These are phyloP conservation scores for Leishmania amazonensis DNA, from an alignment of 208 protist species.

Conservation along the genomic window DNA sequence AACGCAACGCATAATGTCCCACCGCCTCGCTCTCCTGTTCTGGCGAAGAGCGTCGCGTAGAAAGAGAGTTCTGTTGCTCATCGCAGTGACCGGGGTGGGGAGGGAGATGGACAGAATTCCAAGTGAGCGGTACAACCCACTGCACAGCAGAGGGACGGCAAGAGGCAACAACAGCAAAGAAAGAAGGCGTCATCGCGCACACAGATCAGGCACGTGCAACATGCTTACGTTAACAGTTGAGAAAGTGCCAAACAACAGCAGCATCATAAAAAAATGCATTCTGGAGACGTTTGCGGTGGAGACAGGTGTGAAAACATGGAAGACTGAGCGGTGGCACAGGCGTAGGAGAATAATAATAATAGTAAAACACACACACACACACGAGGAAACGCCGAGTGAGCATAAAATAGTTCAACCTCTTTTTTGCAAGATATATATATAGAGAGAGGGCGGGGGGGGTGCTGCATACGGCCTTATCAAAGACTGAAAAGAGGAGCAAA, in stretches of 20 bases:
- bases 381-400: background rate
- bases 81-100: background rate
- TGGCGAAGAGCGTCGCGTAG: background rate
- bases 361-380: background rate
- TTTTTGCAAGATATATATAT: background rate
- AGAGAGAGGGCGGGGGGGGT: background rate
- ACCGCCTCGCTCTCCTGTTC: background rate
- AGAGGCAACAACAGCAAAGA: background rate
- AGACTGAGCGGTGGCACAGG: background rate
- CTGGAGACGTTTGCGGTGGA: background rate
- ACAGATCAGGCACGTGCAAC: background rate
- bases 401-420: background rate
- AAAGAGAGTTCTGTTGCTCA: background rate
- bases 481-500: background rate
- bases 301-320: constrained; percentile 12
- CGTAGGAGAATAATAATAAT: background rate
- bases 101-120: background rate
- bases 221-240: too few relatives aligned
- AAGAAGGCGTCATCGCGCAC: background rate
- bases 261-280: too few relatives aligned
- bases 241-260: too few relatives aligned
- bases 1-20: background rate
- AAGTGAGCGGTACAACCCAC: background rate
- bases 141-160: background rate
- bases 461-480: background rate